Evolutionary conservation across 129 eudicot species (phyloP), one percentile per base, ranked within the genome.

Genomic region (Centrapalus pauciflorus): DNA sequence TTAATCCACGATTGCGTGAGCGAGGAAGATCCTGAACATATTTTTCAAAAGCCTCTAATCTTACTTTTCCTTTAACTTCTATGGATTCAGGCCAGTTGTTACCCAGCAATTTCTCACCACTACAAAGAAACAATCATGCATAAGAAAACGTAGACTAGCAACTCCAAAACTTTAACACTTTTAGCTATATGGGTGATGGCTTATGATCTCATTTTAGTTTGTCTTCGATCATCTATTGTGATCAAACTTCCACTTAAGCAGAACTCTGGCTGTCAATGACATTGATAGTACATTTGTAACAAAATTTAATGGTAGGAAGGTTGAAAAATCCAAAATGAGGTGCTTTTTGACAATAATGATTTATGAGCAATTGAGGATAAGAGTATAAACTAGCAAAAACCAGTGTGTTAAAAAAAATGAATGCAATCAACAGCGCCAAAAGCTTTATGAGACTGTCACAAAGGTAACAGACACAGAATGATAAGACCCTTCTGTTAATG

Each of bases 21-120:
- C 91, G 86, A 66, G 95, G 95, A 79, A 88, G 90, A 76, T 84
- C 88, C 76, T 88, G 85, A 62, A 88, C 79, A 63, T 88, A 88
- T 67, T 88, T 84, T 70, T 88, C 91, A 64, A 88, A 88, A 37
- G 88, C 95, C 54, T 84, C 86, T 71, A 84, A 72, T 71, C 84
- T 77, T 77, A 88, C 90, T 88, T 84, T 88, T 51, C 95, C 95
- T 75, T 84, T 84, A 40, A 84, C 88, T 88, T 76, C 91, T 70
- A 88, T 55, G 55, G 61, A 84, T 24, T 77, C 82, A 48, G 88
- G 80, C 95, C 95, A 88, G 67, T 43, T 74, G 77, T 73, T 60
- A 77, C 78, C 86, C 66, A 69, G 77, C 78, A 84, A 71, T 76
- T 75, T 88, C 82, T 88, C 91, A 64, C 95, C 95, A 67, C 95